Evolutionary conservation across 495 filamentous ascomycete genomes (phyloP).

Genomic region (Penicillium pulvis): DNA sequence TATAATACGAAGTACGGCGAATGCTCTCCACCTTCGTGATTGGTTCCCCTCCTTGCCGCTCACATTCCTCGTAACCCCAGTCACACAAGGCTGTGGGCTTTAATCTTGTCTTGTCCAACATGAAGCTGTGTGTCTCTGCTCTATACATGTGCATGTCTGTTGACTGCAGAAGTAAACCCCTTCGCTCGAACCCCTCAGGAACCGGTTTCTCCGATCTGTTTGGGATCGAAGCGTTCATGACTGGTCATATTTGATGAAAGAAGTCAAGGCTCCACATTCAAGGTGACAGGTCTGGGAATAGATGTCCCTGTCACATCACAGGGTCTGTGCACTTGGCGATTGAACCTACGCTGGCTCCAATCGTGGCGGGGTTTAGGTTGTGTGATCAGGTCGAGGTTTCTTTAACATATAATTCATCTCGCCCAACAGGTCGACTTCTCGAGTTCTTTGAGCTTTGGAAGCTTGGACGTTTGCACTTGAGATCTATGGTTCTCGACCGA

Average conservation of each 20-base stretch:
- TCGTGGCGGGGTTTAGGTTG: neutral
- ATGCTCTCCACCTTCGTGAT: neutral
- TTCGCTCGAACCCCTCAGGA: neutral
- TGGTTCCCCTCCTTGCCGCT: slow-evolving; percentile 4
- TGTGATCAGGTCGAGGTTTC: neutral
- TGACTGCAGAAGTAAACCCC: neutral
- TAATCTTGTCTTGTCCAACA: neutral
- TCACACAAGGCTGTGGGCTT: neutral
- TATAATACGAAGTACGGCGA: neutral
- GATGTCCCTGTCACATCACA: slow-evolving; percentile 21
- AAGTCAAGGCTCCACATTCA: neutral
- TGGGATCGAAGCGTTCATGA: slow-evolving; percentile 20
- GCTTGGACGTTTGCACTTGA: neutral
- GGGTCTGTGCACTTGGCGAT: slow-evolving; percentile 18
- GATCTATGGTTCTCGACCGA: neutral
- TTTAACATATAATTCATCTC: neutral
- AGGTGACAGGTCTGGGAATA: slow-evolving; percentile 31
- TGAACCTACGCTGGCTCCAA: neutral
- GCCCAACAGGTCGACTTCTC: neutral
- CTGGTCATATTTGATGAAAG: slow-evolving; percentile 13
- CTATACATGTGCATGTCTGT: no score
- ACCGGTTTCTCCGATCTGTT: neutral
- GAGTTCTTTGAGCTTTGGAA: neutral
- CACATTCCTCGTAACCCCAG: neutral
- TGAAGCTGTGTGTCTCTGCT: neutral